Conservation (phyloP, 1,284 basidiomycete species). For the Apiotrichum siamense region DNA sequence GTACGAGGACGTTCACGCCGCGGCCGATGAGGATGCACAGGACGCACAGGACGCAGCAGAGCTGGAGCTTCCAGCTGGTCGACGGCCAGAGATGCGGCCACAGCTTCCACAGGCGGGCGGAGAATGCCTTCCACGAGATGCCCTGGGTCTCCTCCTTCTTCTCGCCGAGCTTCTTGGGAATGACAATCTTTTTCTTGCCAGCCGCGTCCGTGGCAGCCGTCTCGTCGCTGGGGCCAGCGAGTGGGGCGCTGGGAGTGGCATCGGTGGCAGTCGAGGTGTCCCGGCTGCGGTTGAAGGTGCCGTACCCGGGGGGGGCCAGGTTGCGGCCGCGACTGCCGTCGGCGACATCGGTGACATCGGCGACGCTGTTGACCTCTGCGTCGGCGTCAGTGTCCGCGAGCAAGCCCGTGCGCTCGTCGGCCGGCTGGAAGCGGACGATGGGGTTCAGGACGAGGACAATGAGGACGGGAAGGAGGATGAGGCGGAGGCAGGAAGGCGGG, state of each 20-base stretch:
- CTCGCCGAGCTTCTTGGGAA: conserved; percentile 37
- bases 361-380: conserved; percentile 6
- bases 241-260: neutral
- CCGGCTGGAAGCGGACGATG: conserved; percentile 30
- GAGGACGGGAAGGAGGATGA: conserved; percentile 32
- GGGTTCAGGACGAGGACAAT: conserved; percentile 29
- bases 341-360: neutral
- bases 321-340: neutral
- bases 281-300: conserved; percentile 25
- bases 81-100: conserved; percentile 41
- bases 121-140: conserved; percentile 27
- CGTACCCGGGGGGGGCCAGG: conserved; percentile 20
- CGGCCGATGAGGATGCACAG: conserved; percentile 24
- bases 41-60: conserved; percentile 28
- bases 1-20: conserved; percentile 30
- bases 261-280: conserved; percentile 3
- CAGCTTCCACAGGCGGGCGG: conserved; percentile 30
- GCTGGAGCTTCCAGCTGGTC: conserved; percentile 32
- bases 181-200: conserved; percentile 20
- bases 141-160: conserved; percentile 28
- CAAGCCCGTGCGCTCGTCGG: conserved; percentile 32
- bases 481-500: conserved; percentile 27
- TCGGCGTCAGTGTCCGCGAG: conserved; percentile 16
- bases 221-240: neutral
- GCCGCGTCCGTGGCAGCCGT: neutral